Base-by-base conservation (phyloP, 345 rosid species). In the Hypericum androsaemum region DNA sequence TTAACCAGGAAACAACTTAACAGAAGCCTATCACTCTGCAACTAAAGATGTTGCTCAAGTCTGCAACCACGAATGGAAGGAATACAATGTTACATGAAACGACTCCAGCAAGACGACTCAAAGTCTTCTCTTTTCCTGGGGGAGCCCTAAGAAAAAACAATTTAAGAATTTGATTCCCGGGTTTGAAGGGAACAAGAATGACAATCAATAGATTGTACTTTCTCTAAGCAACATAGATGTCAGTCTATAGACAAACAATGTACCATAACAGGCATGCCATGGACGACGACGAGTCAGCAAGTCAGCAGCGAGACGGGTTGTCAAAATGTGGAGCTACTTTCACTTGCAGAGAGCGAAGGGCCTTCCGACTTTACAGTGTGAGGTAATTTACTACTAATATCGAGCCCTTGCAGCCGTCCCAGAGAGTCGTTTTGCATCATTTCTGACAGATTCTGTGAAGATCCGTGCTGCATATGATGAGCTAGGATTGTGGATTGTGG, bases 351-450 rank as follows among this genome's bases (percentile, higher is more conserved):
- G 22, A 80, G 54, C 0, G 83, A 74, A 45, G 80, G 80, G 70
- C 80, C 88, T 73, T 79, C 95, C 10, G 81, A 74, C 64, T 79
- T 83, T 53, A 76, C 82, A 39, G 72, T 51, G 54, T 68, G 71
- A 13, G 82, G 59, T 62, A 77, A 78, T 73, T 83, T 75, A 39
- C 78, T 73, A 57, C 79, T 67, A 70, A 84, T 84, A 70, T 87
- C 95, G 41, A 87, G 88, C 56, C 88, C 95, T 70, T 84, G 92
- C 70, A 87, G 65, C 58, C 78, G 76, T 52, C 80, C 77, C 17
- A 84, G 84, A 43, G 69, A 80, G 59, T 90, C 86, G 56, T 77
- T 84, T 61, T 74, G 92, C 77, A 75, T 63, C 63, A 80, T 65
- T 12, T 82, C 88, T 0, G 89, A 64, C 60, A 59, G 80, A 51